phyloP scores from a whole-genome alignment of 345 rosid species.

The Odontarrhena argentea region DNA sequence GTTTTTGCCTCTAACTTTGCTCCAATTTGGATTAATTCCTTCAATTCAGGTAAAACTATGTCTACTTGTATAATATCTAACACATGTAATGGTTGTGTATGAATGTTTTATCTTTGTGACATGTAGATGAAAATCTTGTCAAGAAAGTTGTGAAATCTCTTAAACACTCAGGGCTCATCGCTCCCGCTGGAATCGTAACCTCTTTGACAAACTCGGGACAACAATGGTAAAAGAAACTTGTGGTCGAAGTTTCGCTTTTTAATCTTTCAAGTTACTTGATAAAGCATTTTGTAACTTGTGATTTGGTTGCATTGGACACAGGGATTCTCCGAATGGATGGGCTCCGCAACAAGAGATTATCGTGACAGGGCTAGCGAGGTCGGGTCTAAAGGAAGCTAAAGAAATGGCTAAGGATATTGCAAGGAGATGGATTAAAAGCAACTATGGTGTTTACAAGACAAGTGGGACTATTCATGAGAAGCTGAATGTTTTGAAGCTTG shows the following conservation, averaged over 20 bases:
- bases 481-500: conserved; percentile 51
- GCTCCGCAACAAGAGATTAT: conserved; percentile 84
- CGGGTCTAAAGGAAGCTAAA: conserved; percentile 56
- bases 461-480: conserved; percentile 62
- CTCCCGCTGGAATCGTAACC: conserved; percentile 70
- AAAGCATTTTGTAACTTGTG: neutral
- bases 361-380: conserved; percentile 68
- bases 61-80: neutral
- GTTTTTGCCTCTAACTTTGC: conserved; percentile 78
- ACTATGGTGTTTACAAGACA: conserved; percentile 52
- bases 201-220: conserved; percentile 67
- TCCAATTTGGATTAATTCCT: conserved; percentile 75
- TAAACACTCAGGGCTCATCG: conserved; percentile 63
- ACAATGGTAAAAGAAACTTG: conserved; percentile 62
- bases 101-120: conserved; percentile 16
- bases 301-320: conserved; percentile 31
- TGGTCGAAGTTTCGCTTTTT: conserved; percentile 3
- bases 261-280: neutral
- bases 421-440: conserved; percentile 74
- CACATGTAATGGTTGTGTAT: neutral
- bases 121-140: conserved; percentile 60
- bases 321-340: conserved; percentile 98
- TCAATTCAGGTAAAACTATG: conserved; percentile 65
- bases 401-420: conserved; percentile 75
- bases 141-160: conserved; percentile 60